Evolutionary conservation across 1,284 basidiomycete genomes (phyloP), one percentile per base, ranked within the genome.

Genomic region (Ustanciosporium gigantosporum): DNA sequence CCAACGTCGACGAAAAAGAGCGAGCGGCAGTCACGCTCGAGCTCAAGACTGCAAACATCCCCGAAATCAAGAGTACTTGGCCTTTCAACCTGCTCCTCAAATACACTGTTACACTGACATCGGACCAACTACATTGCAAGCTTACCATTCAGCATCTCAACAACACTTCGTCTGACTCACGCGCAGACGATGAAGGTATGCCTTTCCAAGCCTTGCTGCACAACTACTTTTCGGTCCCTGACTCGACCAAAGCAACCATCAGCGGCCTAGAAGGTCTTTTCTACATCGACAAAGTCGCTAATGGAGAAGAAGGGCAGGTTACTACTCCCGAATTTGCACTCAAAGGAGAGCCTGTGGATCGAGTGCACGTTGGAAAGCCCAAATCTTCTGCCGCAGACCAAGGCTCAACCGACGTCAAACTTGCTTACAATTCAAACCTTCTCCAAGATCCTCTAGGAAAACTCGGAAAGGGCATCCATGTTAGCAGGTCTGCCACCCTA

Each of bases 191-290:
- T 5, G 37, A 29, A 40, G 69, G 52, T 2, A 43, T 79, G 46
- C 62, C 68, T 9, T 79, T 80, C 74, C 79, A 80, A 40, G 75
- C 79, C 2, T 68, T 80, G 17, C 66, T 79, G 19, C 79, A 80
- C 70, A 75, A 77, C 35, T 73, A 71, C 46, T 36, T 71, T 13
- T 47, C 47, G 13, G 61, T 80, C 4, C 78, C 78, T 7, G 56
- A 68, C 29, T 43, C 62, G n/a, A 55, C 65, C 36, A 62, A 53
- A 31, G 50, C 67, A 0, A 41, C 46, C 8, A 40, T 70, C 2
- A 39, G 49, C 15, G 72, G 70, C 7, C 61, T 73, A 20, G 43
- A 58, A 8, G 67, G 58, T 5, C 40, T 51, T 7, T 29, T 23
- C 22, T 74, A 68, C 45, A 45, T 57, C 25, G 71, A 74, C 50